Conservation (phyloP, 495 filamentous ascomycete species). For the Talaromyces trachyspermus region DNA sequence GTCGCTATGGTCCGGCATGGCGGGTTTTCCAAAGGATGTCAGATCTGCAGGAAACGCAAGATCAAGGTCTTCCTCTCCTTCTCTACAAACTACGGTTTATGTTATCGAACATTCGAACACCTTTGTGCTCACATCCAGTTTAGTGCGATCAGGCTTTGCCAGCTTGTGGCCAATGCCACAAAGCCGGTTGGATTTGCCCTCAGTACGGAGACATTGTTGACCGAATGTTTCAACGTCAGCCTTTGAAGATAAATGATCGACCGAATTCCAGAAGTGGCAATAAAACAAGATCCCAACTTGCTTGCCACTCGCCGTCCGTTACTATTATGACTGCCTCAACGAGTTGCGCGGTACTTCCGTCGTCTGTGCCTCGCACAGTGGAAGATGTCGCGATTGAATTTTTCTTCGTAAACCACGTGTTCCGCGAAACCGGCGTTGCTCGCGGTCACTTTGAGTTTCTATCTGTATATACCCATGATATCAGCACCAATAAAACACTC, state of each 20-base stretch:
- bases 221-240: conserved; percentile 3
- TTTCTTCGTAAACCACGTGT: conserved; percentile 1
- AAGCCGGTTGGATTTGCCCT: conserved; percentile 1
- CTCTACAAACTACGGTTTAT: not conserved
- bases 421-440: not conserved
- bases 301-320: not conserved
- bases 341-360: not conserved
- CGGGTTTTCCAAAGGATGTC: not conserved
- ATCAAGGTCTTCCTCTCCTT: not conserved
- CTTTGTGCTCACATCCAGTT: too few species aligned
- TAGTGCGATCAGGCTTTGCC: conserved; percentile 4
- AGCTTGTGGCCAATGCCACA: conserved; percentile 3
- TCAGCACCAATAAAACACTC: not conserved
- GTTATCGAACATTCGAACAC: too few species aligned
- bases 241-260: not conserved
- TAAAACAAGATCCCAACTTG: not conserved
- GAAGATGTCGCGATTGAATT: not conserved
- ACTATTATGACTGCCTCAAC: too few species aligned
- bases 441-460: conserved; percentile 4
- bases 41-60: conserved; percentile 3
- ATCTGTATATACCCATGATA: not conserved
- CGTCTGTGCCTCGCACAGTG: not conserved
- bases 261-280: not conserved
- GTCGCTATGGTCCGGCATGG: conserved; percentile 4
- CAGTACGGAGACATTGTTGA: conserved; percentile 1